phyloP scores from a whole-genome alignment of 345 rosid species.

The Eucalyptus viminalis region DNA sequence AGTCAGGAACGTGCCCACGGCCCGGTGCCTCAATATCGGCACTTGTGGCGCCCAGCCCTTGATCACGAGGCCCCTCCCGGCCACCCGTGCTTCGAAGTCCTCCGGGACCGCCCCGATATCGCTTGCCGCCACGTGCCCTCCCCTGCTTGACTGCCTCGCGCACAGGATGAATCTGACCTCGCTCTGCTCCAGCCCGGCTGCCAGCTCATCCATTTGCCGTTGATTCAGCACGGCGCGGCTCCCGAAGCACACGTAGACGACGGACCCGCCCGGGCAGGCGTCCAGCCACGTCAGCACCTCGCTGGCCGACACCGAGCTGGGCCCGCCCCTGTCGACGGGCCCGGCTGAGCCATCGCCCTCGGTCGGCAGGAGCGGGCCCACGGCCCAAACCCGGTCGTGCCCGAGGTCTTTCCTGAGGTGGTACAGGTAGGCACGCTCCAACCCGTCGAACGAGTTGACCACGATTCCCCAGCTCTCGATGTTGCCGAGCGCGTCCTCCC shows the following conservation, averaged over 20 bases:
- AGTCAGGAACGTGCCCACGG: constrained; percentile 48
- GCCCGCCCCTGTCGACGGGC: not conserved
- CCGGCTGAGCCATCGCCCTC: constrained; percentile 1
- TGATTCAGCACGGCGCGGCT: constrained; percentile 29
- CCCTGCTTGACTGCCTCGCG: constrained; percentile 26
- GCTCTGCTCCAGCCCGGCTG: constrained; percentile 33
- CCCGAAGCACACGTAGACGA: constrained; percentile 55
- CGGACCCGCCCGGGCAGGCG: constrained; percentile 32
- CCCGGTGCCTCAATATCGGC: constrained; percentile 29
- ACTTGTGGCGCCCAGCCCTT: constrained; percentile 58
- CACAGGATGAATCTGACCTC: constrained; percentile 33
- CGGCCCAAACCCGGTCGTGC: constrained; percentile 33
- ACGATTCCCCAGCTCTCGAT: constrained; percentile 24
- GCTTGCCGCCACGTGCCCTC: not conserved
- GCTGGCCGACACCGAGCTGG: not conserved
- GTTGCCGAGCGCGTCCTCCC: not conserved
- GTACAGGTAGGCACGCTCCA: constrained; percentile 27
- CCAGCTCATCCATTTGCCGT: constrained; percentile 36
- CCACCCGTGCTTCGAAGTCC: constrained; percentile 32
- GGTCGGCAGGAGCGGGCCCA: constrained; percentile 41
- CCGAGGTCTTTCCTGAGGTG: constrained; percentile 23
- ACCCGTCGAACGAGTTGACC: constrained; percentile 28
- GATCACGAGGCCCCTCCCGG: constrained; percentile 23
- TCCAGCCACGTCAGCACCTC: constrained; percentile 35
- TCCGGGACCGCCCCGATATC: constrained; percentile 15